These are phyloP conservation scores for Daldinia decipiens DNA, from an alignment of 495 filamentous ascomycete species.

Conservation along the genomic window DNA sequence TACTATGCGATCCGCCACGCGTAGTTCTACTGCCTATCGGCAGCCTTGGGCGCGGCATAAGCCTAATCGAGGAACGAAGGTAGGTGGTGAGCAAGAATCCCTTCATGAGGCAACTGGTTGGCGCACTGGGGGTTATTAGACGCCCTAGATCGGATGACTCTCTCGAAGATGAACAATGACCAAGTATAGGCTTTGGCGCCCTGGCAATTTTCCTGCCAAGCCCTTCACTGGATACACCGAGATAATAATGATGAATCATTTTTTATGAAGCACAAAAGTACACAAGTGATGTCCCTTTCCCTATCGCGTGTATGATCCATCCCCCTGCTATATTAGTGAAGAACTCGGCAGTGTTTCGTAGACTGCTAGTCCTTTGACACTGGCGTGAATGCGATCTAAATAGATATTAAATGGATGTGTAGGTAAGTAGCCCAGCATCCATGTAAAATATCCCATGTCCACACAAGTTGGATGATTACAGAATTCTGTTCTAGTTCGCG, in stretches of 20 bases:
- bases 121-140: background rate
- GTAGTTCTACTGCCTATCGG: conserved; percentile 1
- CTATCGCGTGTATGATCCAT: background rate
- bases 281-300: background rate
- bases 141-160: background rate
- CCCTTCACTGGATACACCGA: background rate
- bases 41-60: background rate
- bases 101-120: background rate
- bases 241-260: conserved; percentile 11
- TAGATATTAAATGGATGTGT: background rate
- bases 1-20: background rate
- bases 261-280: background rate
- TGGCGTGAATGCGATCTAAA: background rate
- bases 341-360: background rate
- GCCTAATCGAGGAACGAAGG: background rate
- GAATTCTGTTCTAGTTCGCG: background rate
- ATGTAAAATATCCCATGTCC: background rate
- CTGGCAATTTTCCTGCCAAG: background rate
- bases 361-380: background rate
- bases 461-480: background rate
- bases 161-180: background rate
- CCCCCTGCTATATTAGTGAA: background rate
- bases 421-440: background rate
- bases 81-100: background rate
- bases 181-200: background rate